phyloP scores from a whole-genome alignment of 208 protist species.

The Acanthamoeba quina region DNA sequence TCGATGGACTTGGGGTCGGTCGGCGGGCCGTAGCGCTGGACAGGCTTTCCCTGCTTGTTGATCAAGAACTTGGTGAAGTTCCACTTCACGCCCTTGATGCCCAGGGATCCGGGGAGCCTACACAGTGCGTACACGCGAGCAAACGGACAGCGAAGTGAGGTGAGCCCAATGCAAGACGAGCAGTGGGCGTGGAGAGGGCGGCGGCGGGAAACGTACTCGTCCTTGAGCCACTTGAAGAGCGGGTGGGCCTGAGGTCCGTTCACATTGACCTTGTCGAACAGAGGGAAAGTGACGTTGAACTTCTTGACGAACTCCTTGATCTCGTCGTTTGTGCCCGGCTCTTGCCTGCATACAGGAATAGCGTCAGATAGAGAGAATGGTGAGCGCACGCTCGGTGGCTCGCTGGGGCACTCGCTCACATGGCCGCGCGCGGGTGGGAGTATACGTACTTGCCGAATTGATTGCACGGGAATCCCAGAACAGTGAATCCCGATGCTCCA shows the following conservation, averaged over 20 bases:
- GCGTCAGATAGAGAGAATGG: not conserved
- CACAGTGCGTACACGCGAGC: not conserved
- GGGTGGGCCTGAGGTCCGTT: constrained; percentile 66
- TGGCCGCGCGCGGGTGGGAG: not conserved
- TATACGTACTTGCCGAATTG: constrained; percentile 58
- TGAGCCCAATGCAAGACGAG: too few species aligned
- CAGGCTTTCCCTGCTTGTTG: constrained; percentile 41
- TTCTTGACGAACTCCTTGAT: constrained; percentile 69
- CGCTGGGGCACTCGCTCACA: not conserved
- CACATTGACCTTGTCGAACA: constrained; percentile 72
- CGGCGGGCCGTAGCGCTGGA: constrained; percentile 46
- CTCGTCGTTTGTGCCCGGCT: constrained; percentile 72
- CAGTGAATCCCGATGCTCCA: constrained; percentile 1
- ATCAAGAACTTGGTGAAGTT: constrained; percentile 76
- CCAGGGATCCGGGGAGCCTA: constrained; percentile 42
- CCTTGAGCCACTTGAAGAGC: constrained; percentile 72
- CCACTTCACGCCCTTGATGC: constrained; percentile 73
- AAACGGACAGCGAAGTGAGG: not conserved
- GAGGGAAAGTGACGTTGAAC: constrained; percentile 52
- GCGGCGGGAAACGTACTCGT: not conserved
- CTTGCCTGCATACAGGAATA: constrained; percentile 14
- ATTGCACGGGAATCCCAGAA: constrained; percentile 59
- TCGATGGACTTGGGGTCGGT: constrained; percentile 68
- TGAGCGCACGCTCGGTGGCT: not conserved
- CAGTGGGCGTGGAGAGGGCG: too few species aligned